Evolutionary conservation across 129 eudicot species (phyloP), one percentile per base, ranked within the genome.

Genomic region (Chrysanthemum makinoi): DNA sequence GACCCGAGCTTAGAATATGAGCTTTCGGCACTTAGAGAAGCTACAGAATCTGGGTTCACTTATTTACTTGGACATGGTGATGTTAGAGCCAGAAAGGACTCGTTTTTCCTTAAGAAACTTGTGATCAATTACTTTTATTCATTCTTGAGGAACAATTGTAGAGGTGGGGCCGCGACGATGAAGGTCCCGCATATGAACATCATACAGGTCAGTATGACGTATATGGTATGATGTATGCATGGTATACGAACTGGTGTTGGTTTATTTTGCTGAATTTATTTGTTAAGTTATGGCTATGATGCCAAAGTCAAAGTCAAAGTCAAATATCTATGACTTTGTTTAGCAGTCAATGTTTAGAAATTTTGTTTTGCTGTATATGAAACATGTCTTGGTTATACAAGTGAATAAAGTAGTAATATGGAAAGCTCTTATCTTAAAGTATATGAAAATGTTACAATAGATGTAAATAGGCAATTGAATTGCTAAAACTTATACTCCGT

Each of bases 81-180:
- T 24, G 97, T 91, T 66, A 80, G 87, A 63, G 97, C 97, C 3
- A 86, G 73, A 78, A 91, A 91, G 79, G 77, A 86, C 46, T 91
- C 96, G 0, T 67, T 81, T 68, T 91, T 91, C 26, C 11, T 91
- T 10, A 91, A 91, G 93, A 91, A 91, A 48, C 77, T 91, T 73
- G 84, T 72, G 22, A 86, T 91, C 26, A 91, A 91, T 68, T 91
- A 91, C 80, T 88, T 91, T 33, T 91, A 91, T 54, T 79, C 96
- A 10, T 91, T 88, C 74, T 22, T 91, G 78, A 86, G 97, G 89
- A 84, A 77, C 71, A 91, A 91, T 47, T 91, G 97, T 74, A 82
- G 97, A 54, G 92, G 94, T 1, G 97, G 97, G 5, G 90, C 88
- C 12, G 97, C 97, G 2, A 83, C 90, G 18, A 80, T 91, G 89